These are phyloP conservation scores for Kwoniella dejecticola DNA, from an alignment of 768 basidiomycete species.

Conservation along the genomic window DNA sequence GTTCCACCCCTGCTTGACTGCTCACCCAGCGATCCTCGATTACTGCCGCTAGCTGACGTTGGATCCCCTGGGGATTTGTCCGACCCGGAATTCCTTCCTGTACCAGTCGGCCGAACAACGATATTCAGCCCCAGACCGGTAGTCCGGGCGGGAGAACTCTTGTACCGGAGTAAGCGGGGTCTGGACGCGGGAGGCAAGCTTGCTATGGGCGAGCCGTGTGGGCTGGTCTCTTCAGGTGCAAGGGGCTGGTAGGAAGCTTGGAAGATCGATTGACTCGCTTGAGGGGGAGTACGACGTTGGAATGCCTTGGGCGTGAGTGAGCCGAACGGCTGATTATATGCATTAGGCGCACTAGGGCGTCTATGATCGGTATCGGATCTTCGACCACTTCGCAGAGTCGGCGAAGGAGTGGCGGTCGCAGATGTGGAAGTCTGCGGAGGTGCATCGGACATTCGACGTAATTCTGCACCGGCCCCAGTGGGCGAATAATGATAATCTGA, in stretches of 20 bases:
- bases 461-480: neutral
- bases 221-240: conserved; percentile 18
- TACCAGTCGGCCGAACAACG: conserved; percentile 24
- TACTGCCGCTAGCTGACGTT: neutral
- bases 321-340: conserved; percentile 9
- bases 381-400: conserved; percentile 1
- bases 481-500: conserved; percentile 38
- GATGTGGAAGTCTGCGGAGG: conserved; percentile 8
- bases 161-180: conserved; percentile 38
- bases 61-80: neutral
- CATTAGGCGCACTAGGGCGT: conserved; percentile 14
- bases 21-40: conserved; percentile 15
- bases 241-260: conserved; percentile 10
- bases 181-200: conserved; percentile 9
- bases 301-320: conserved; percentile 4
- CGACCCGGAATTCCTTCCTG: conserved; percentile 7
- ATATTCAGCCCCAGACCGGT: conserved; percentile 39
- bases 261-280: conserved; percentile 9
- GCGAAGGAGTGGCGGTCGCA: conserved; percentile 4
- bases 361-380: conserved; percentile 10
- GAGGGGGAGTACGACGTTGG: conserved; percentile 12
- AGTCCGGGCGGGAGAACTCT: conserved; percentile 34
- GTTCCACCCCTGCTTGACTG: neutral
- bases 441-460: conserved; percentile 33
- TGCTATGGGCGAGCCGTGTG: conserved; percentile 23